A percentile compares a stretch with the other conserved stretches of the same genome.
Conservation (phyloP, 257 asterid species). For the Solanum pennellii region DNA sequence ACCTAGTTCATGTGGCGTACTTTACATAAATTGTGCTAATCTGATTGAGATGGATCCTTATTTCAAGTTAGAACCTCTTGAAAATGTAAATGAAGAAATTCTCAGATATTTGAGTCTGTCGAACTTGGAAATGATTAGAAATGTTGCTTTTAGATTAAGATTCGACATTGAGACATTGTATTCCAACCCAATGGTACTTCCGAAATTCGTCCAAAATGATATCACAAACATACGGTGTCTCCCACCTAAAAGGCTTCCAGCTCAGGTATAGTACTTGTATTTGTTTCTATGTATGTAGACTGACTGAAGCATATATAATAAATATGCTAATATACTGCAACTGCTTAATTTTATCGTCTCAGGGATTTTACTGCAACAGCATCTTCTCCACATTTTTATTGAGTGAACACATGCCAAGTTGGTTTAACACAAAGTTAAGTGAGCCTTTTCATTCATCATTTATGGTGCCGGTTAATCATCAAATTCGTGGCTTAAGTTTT, state of each 20-base stretch:
- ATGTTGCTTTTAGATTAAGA: background rate
- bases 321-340: background rate
- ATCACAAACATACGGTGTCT: background rate
- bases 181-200: background rate
- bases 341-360: background rate
- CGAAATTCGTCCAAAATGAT: background rate
- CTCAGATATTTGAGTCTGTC: background rate
- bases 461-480: background rate
- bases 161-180: background rate
- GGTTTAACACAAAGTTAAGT: background rate
- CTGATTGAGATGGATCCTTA: background rate
- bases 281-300: background rate
- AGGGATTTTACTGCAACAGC: background rate
- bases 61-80: conserved; percentile 1
- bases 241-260: background rate
- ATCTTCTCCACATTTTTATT: background rate
- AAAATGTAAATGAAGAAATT: background rate
- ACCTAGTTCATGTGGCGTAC: background rate
- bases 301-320: background rate
- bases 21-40: background rate
- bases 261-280: background rate
- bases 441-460: background rate
- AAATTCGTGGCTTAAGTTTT: background rate
- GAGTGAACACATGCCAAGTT: background rate
- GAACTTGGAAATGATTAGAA: background rate